These are phyloP conservation scores for Globisporangium radiosum DNA, from an alignment of 352 stramenopile species.

Conservation along the genomic window DNA sequence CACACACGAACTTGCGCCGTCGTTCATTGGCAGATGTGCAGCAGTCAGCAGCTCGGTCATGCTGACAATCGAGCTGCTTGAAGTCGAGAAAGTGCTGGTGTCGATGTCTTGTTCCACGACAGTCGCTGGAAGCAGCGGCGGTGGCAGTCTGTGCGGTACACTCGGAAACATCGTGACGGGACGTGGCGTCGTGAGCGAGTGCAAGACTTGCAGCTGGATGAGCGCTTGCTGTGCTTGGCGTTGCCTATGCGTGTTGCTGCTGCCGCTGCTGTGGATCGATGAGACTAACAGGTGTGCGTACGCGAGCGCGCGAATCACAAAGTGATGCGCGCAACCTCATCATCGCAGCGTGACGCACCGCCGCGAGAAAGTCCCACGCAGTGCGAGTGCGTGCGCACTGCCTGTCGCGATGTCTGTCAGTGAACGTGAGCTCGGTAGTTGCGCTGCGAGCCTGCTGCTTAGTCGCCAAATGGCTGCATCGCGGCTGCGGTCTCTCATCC, in stretches of 20 bases:
- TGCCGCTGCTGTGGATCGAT: slow-evolving; percentile 2
- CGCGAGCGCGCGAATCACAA: slow-evolving; percentile 3
- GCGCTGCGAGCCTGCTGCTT: too few species aligned
- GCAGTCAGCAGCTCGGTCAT: slow-evolving; percentile 13
- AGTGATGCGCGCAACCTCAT: slow-evolving; percentile 5
- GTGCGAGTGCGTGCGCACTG: neutral
- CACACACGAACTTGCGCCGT: neutral
- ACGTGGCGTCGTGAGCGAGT: neutral
- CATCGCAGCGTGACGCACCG: slow-evolving; percentile 1
- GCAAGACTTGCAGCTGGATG: neutral
- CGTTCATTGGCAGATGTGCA: neutral
- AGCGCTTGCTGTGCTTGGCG: neutral
- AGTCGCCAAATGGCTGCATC: too few species aligned
- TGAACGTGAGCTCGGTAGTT: too few species aligned
- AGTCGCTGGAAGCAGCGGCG: neutral
- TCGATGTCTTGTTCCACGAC: neutral
- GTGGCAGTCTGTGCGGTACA: neutral
- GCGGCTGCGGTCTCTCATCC: too few species aligned
- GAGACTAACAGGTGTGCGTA: slow-evolving; percentile 7
- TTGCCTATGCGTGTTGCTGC: neutral
- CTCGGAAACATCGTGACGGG: neutral
- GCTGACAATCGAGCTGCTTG: slow-evolving; percentile 3
- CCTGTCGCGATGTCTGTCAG: neutral
- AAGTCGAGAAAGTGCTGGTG: neutral
- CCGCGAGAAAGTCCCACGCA: slow-evolving; percentile 12